Evolutionary conservation across 257 asterid species (phyloP), one percentile per base, ranked within the genome.

Genomic region (Thymus mandschuricus): DNA sequence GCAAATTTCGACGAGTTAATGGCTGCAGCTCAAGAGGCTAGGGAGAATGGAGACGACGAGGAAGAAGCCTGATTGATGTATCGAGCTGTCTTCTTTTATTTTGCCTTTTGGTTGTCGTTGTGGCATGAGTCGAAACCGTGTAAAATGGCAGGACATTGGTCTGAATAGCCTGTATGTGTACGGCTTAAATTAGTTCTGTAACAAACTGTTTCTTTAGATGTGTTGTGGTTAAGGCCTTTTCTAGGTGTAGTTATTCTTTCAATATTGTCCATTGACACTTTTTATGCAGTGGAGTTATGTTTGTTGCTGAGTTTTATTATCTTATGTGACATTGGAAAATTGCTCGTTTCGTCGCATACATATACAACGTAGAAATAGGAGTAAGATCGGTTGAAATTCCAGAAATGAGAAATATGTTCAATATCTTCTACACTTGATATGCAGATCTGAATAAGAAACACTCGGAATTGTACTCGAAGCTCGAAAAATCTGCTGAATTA

Each of bases 1-100:
- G 85, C 82, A 34, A 89, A 91, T 48, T 91, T 89, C 31, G 95
- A 91, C 41, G 91, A 81, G 54, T 73, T 90, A 61, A 90, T 86
- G 90, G 90, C 89, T 30, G 81, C 85, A 13, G 84, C 89, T 3
- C 82, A 76, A 72, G 88, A 78, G 55, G 85, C 49, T 35, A 66
- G 77, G 64, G 92, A 86, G 69, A 73, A 72, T 29, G 91, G 71
- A 54, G 70, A 82, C 60, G 80, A 48, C 7, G 84, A 81, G 59
- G 86, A 79, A 63, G 75, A 80, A 74, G 78, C 73, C 72, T 66
- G 72, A 70, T 35, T 0, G 2, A 38, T 64, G 52, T 44, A 8
- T 68, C 21, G 3, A 15, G 12, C 49, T 12, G 41, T 35, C 59
- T 58, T n/a, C 31, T 10, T 8, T 54, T 44, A 1, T 67, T 52